Evolutionary conservation across 805 yeast genomes (phyloP).

Genomic region (Citeromyces matritensis): DNA sequence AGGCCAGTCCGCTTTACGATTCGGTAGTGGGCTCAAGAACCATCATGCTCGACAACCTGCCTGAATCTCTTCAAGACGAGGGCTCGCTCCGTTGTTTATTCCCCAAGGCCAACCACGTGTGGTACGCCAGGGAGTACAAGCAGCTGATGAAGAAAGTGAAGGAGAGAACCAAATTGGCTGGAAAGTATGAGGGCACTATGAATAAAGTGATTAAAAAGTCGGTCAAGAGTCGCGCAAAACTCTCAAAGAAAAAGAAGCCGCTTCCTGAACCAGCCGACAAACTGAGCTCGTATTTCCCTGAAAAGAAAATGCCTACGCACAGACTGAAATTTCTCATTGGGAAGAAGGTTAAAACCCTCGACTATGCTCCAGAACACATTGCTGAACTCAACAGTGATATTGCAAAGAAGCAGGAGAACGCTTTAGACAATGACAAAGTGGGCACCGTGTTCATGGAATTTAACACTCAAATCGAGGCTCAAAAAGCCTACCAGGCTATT

Average conservation of each 20-base stretch:
- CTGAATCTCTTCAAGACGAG: conserved; percentile 25
- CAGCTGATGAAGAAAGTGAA: conserved; percentile 39
- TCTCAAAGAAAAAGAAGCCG: conserved; percentile 39
- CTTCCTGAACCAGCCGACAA: conserved; percentile 43
- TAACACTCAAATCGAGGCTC: conserved; percentile 74
- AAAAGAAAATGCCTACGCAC: conserved; percentile 76
- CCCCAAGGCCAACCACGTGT: conserved; percentile 43
- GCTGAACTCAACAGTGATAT: conserved; percentile 60
- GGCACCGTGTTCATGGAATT: conserved; percentile 75
- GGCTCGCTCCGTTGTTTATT: conserved; percentile 44
- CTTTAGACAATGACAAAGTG: conserved; percentile 32
- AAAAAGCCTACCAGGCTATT: conserved; percentile 75
- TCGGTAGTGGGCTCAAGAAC: conserved; percentile 59
- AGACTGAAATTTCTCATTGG: conserved; percentile 59
- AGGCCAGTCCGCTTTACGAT: conserved; percentile 60
- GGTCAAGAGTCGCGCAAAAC: conserved; percentile 36
- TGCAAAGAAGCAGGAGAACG: conserved; percentile 34
- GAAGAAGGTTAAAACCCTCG: conserved; percentile 72
- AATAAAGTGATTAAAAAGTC: conserved; percentile 47
- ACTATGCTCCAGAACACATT: conserved; percentile 51
- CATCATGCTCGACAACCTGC: conserved; percentile 55
- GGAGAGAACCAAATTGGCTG: conserved; percentile 47
- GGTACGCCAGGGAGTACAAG: conserved; percentile 50
- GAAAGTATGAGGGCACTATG: conserved; percentile 51
- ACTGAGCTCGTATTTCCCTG: conserved; percentile 44